Evolutionary conservation across 2,329 filamentous ascomycete genomes (phyloP).

Genomic region (Delphinella strobiligena): DNA sequence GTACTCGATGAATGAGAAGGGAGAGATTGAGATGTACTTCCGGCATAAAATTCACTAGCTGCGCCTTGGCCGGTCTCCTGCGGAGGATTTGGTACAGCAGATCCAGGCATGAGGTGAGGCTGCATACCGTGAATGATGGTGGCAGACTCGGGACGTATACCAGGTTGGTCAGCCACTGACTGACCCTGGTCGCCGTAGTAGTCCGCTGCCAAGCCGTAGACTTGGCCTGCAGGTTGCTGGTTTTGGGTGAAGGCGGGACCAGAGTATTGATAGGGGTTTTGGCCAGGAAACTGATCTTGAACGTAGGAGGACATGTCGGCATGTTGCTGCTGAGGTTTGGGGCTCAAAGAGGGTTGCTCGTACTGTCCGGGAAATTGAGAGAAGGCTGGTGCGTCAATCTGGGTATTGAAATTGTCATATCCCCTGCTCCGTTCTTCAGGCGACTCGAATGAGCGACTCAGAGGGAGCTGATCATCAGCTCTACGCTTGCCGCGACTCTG

Average conservation of each 20-base stretch:
- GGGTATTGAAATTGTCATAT: constrained; percentile 9
- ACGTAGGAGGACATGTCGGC: constrained; percentile 17
- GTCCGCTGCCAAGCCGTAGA: constrained; percentile 43
- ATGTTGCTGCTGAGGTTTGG: constrained; percentile 6
- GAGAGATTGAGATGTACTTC: constrained; percentile 12
- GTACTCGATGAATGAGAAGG: constrained; percentile 12
- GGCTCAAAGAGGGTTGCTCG: constrained; percentile 12
- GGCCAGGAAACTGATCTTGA: constrained; percentile 45
- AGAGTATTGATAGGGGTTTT: constrained; percentile 36
- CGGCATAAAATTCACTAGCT: constrained; percentile 45
- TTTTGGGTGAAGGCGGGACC: constrained; percentile 29
- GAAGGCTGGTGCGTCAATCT: constrained; percentile 12
- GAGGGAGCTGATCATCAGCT: neutral
- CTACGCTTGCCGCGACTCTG: constrained; percentile 5
- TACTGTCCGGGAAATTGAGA: constrained; percentile 21
- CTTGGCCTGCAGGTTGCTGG: constrained; percentile 18
- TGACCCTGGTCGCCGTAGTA: constrained; percentile 53
- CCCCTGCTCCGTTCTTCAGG: constrained; percentile 10
- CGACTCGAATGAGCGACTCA: neutral
- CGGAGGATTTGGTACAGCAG: constrained; percentile 38
- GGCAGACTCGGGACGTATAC: constrained; percentile 40
- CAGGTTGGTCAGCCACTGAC: constrained; percentile 47
- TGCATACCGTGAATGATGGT: constrained; percentile 44
- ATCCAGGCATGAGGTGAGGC: constrained; percentile 41
- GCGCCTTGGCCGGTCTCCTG: constrained; percentile 48